Evolutionary conservation across 345 rosid species (phyloP).

Genomic region (Chamaenerion angustifolium): DNA sequence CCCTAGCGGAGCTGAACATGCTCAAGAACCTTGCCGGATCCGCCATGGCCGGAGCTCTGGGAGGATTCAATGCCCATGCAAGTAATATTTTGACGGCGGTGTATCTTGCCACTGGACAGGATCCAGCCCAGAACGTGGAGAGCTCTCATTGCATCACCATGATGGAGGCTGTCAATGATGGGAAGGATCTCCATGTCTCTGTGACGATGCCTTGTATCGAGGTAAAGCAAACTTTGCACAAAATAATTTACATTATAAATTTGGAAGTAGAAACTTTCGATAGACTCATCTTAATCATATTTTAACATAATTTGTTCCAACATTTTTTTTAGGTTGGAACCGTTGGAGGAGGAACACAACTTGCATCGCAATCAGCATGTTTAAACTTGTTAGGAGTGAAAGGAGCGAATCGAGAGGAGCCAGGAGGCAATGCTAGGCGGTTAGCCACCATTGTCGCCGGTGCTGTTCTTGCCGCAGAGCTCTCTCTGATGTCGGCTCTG

Average conservation of each 20-base stretch:
- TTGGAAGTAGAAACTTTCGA: too few relatives aligned
- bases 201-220: conserved; percentile 73
- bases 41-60: conserved; percentile 69
- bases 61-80: conserved; percentile 77
- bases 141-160: conserved; percentile 70
- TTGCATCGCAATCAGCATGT: conserved; percentile 73
- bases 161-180: conserved; percentile 46
- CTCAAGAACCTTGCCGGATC: conserved; percentile 68
- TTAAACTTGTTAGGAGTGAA: conserved; percentile 63
- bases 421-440: conserved; percentile 48
- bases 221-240: conserved; percentile 15
- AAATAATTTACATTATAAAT: too few relatives aligned
- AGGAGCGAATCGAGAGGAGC: conserved; percentile 38
- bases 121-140: conserved; percentile 76
- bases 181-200: conserved; percentile 56
- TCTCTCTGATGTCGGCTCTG: conserved; percentile 60
- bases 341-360: conserved; percentile 76
- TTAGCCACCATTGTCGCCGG: conserved; percentile 57
- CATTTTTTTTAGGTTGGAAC: conserved; percentile 61
- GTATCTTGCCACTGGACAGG: conserved; percentile 69
- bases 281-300: too few relatives aligned
- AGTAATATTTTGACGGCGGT: conserved; percentile 57
- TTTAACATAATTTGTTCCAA: too few relatives aligned
- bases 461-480: conserved; percentile 73
- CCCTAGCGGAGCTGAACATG: conserved; percentile 59